Base-by-base conservation (phyloP, 192 early-diverging fungal species). In the Mortierella hygrophila region DNA sequence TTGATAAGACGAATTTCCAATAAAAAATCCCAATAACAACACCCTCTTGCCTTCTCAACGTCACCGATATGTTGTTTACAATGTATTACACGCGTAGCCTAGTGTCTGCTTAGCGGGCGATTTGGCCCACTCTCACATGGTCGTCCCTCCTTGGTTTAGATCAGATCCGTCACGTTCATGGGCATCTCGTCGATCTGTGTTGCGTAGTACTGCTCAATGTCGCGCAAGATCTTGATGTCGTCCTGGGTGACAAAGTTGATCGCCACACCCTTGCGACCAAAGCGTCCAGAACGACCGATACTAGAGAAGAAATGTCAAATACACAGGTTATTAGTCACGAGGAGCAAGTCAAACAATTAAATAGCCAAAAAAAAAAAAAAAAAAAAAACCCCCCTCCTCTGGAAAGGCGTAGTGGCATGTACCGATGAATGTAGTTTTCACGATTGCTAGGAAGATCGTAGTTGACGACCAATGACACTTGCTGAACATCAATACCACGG, bases 181-280 rank as follows among this genome's bases (percentile, higher is more conserved):
- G 97, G 97, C 97, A 98, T 97, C 88, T 98, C 97, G 81, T 98
- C 96, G 89, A 98, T 97, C 86, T 98, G 96, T n/a, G 96, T 98
- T 81, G 90, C 93, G 89, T 99, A 99, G 91, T 96, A 99, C 89
- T 98, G 96, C 90, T 99, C 98, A 80, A 99, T 99, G 82, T 99
- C 98, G 47, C 98, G 93, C 32, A 99, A 91, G 76, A 98, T 96
- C 83, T 94, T 94, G 75, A 97, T 89, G 84, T 99, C 98, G 29
- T 99, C 97, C 78, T 93, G 92, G n/a, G 94, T 98, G 47, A 98
- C 97, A 95, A 99, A 99, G 90, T 99, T 99, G 88, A 99, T 98
- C 20, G 98, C 98, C 72, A 99, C 98, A 92, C 98, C 98, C 92
- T 99, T 99, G 82, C 98, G 94, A 68, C 98, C 98, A 86, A 99